Conservation (phyloP, 306 rosid genomes). For the Hylodesmum podocarpum region DNA sequence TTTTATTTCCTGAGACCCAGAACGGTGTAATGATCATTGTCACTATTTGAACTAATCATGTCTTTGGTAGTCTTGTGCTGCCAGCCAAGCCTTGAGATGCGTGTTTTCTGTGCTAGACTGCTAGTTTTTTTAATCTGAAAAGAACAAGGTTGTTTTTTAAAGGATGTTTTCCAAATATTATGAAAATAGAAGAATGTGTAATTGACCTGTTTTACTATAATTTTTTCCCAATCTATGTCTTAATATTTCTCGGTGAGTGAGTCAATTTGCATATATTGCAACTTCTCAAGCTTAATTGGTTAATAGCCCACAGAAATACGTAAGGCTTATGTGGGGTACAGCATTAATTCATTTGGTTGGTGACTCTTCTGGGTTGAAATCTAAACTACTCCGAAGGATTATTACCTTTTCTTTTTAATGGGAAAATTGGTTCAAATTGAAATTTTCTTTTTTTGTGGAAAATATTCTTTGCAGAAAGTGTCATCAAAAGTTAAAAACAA, state of each 20-base stretch:
- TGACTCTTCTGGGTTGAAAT: conserved; percentile 6
- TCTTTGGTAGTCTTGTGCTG: conserved; percentile 17
- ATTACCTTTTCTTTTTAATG: background rate
- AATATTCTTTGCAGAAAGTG: background rate
- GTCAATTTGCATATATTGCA: conserved; percentile 7
- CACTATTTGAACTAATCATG: background rate
- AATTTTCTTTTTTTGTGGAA: background rate
- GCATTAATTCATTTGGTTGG: conserved; percentile 14
- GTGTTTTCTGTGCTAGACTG: background rate
- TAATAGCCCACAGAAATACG: background rate
- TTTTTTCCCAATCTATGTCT: background rate
- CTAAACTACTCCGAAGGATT: background rate
- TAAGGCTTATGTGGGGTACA: background rate
- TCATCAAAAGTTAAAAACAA: background rate
- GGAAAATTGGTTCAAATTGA: background rate
- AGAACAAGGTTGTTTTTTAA: background rate
- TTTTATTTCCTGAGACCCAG: background rate
- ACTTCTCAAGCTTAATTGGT: conserved; percentile 5
- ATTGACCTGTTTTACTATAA: background rate
- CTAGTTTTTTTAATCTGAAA: background rate
- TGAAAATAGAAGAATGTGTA: background rate
- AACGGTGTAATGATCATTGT: background rate
- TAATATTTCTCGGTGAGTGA: background rate
- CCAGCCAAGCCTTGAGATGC: background rate
- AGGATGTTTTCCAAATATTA: background rate